These are phyloP conservation scores for Podaxis pistillaris DNA, from an alignment of 768 basidiomycete species.

Conservation along the genomic window DNA sequence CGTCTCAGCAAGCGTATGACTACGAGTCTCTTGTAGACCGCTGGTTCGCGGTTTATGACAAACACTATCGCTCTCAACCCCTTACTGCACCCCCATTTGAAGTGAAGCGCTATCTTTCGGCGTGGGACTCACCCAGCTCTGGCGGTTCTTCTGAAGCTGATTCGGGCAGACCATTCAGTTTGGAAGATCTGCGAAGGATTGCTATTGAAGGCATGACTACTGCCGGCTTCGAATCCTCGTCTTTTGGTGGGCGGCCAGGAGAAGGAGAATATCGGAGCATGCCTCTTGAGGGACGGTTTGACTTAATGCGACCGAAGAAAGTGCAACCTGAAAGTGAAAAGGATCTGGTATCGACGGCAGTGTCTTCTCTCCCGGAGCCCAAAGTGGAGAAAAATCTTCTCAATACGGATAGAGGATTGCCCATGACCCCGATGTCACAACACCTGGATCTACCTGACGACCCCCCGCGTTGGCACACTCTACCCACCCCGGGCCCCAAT, in stretches of 20 bases:
- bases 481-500: constrained; percentile 60
- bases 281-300: constrained; percentile 86
- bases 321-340: constrained; percentile 16
- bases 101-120: constrained; percentile 65
- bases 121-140: constrained; percentile 58
- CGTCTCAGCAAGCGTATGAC: constrained; percentile 57
- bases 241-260: constrained; percentile 24
- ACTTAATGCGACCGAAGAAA: constrained; percentile 68
- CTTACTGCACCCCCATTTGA: constrained; percentile 50
- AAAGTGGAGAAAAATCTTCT: constrained; percentile 1
- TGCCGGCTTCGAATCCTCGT: constrained; percentile 18
- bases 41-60: constrained; percentile 92
- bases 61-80: constrained; percentile 68
- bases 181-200: constrained; percentile 64
- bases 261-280: constrained; percentile 78
- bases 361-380: constrained; percentile 18
- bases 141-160: constrained; percentile 19
- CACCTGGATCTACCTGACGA: constrained; percentile 27
- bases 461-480: constrained; percentile 44
- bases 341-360: constrained; percentile 15
- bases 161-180: constrained; percentile 33
- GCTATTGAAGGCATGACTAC: constrained; percentile 57
- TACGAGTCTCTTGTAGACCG: constrained; percentile 82
- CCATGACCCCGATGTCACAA: constrained; percentile 39
- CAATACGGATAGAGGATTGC: constrained; percentile 21